Evolutionary conservation across 148 eudicot genomes (phyloP).

Genomic region (Gaultheria prostrata): DNA sequence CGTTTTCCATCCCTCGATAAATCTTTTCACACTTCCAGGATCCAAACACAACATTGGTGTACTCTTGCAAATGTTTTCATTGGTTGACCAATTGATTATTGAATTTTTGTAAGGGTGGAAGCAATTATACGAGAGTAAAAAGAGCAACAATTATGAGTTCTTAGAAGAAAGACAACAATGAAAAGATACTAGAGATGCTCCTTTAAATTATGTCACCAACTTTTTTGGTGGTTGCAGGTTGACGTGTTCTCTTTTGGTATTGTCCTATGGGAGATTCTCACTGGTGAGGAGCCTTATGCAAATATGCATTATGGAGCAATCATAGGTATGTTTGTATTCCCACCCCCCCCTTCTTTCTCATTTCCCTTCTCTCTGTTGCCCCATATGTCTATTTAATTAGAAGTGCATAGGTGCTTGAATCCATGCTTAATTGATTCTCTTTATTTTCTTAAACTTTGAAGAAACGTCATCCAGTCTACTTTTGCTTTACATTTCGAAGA

Average conservation of each 20-base stretch:
- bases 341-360: not conserved
- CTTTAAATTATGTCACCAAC: not conserved
- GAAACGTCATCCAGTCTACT: not conserved
- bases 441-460: not conserved
- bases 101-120: not conserved
- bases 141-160: not conserved
- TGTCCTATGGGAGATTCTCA: constrained; percentile 50
- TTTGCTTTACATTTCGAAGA: not conserved
- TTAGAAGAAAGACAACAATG: not conserved
- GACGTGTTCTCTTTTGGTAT: constrained; percentile 55
- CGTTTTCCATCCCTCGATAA: not conserved
- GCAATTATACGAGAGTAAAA: not conserved
- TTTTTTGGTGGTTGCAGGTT: constrained; percentile 29
- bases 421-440: not conserved
- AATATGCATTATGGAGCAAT: constrained; percentile 50
- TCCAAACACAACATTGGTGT: not conserved
- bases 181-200: constrained; percentile 6
- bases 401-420: not conserved
- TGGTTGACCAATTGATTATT: not conserved
- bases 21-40: not conserved
- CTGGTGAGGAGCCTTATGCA: constrained; percentile 54
- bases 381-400: constrained; percentile 6
- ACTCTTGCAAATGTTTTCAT: not conserved
- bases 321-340: constrained; percentile 26
- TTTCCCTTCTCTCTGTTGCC: not conserved